Base-by-base conservation (phyloP, 805 yeast species). In the Kluyveromyces siamensis region DNA sequence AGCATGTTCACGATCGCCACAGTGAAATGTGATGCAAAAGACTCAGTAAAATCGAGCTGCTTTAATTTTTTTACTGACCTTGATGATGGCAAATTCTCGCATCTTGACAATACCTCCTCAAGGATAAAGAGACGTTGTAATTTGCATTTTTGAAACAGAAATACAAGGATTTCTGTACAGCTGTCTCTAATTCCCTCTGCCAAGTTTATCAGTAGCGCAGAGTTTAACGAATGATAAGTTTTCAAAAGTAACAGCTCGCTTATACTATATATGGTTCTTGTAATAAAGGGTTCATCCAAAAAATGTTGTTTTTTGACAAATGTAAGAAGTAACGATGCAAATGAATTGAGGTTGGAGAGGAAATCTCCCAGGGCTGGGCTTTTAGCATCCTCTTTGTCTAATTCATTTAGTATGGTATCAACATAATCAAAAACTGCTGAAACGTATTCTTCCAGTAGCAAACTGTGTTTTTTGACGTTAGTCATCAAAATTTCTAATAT, bases 101-200 rank as follows among this genome's bases (percentile, higher is more conserved):
- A 65, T 48, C 74, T 75, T 1, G 73, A 63, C 11, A 83, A 55
- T 2, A 84, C 55, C 59, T 87, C 93, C 47, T 75, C 75, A 8
- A 86, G 55, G 6, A 87, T 72, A 57, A 81, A 83, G 1, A 65
- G 63, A 48, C 85, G 66, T 56, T 87, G 95, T 39, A 72, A 75
- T 1, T 68, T 63, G 44, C 71, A 59, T 17, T 57, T 60, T 36
- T 59, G 56, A 57, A 77, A 80, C 10, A 80, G 66, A 14, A 27
- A 43, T 18, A 19, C 21, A 4, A 43, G 14, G 17, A 43, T 33
- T 36, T 19, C 27, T 3, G 33, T n/a, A 21, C 19, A 43, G n/a
- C 9, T 16, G 17, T 43, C 45, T 43, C 27, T 43, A 16, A 43
- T 43, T 11, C 6, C 3, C 8, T 43, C 45, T 4, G 39, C 38